Base-by-base conservation (phyloP, 129 eudicot genomes). In the Escallonia herrerae region DNA sequence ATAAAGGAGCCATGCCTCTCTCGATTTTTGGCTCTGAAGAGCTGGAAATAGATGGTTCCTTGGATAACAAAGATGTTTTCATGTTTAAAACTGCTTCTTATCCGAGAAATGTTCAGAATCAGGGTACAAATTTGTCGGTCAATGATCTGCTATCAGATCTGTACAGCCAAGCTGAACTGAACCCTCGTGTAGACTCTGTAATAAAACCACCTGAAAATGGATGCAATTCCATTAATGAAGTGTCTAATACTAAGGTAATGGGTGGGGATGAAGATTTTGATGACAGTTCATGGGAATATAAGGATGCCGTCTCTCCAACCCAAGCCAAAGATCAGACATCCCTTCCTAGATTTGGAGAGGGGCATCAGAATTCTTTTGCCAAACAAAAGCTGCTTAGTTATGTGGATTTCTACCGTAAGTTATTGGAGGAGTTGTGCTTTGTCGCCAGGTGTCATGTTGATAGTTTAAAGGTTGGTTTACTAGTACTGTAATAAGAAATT, bases 1-100 rank as follows among this genome's bases (percentile, higher is more conserved):
- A 69, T 58, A 79, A 65, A 60, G 83, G 84, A 38, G 66, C 93
- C 9, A 66, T 90, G 65, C 93, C 91, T 6, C 83, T 84, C 51
- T 90, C 93, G 14, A 76, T 87, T 68, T 90, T 90, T 69, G 91
- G 95, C 53, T 72, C 73, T 46, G 90, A 82, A 67, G 87, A 84
- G 50, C 77, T 68, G 7, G 81, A 84, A 69, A 62, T 51, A 65
- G 84, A 82, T 62, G 76, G 60, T 53, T 60, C 81, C 46, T 68
- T 66, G 44, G 66, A 73, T 73, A 70, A 63, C 56, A 75, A 77
- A 61, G 78, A 77, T 65, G 78, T 60, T 47, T 68, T 83, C 62
- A 38, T 49, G 59, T 66, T 73, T 60, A 80, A 80, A 62, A 54
- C 72, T 33, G 52, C 85, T 15, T 57, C 78, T 43, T 49, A 53